Conservation (phyloP, 345 rosid genomes). For the Populus ilicifolia region DNA sequence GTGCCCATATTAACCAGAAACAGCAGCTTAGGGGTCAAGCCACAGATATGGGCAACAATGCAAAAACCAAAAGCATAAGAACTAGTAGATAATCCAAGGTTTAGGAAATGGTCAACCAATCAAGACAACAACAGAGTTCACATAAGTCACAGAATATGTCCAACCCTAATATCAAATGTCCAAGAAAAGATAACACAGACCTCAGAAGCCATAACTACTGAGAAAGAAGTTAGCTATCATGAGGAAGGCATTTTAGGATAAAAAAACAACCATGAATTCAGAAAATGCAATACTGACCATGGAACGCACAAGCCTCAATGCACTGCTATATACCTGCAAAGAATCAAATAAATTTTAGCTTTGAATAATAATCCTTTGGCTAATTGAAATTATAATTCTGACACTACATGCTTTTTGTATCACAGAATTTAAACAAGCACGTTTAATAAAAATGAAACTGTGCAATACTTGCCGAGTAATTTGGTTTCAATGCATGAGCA, state of each 20-base stretch:
- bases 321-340: constrained; percentile 91
- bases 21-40: neutral
- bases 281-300: constrained; percentile 55
- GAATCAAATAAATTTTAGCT: constrained; percentile 7
- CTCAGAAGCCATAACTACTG: neutral
- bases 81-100: neutral
- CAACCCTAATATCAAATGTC: neutral
- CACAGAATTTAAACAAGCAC: neutral
- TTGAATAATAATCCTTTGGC: neutral
- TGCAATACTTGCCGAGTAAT: constrained; percentile 63
- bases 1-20: neutral
- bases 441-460: neutral
- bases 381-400: neutral
- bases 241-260: neutral
- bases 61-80: neutral
- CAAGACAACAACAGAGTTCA: neutral
- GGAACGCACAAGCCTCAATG: constrained; percentile 87
- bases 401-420: no score
- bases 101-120: neutral
- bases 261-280: neutral
- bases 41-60: neutral
- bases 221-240: neutral
- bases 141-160: neutral
- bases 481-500: constrained; percentile 97
- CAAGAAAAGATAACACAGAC: neutral